A percentile compares a stretch with the other conserved stretches of the same genome.
These are phyloP conservation scores for Crithidia thermophila DNA, from an alignment of 208 protist genomes.

Conservation along the genomic window DNA sequence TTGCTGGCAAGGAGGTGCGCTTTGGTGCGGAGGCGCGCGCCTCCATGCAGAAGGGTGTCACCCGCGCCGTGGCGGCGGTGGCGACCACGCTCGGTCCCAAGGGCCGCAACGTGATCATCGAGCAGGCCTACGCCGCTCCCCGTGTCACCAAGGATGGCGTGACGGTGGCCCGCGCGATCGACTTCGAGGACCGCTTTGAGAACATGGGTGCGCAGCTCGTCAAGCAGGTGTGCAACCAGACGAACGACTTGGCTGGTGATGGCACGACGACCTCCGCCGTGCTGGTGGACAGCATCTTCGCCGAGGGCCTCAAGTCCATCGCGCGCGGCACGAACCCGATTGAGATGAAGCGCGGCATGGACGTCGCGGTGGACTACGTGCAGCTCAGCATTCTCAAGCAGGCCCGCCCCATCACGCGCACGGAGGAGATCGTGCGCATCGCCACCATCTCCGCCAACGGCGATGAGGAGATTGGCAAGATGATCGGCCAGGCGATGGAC, in stretches of 20 bases:
- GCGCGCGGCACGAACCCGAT: constrained; percentile 99
- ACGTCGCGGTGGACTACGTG: constrained; percentile 94
- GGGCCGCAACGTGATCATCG: constrained; percentile 99
- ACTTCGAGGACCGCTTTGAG: constrained; percentile 97
- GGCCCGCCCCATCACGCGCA: constrained; percentile 94
- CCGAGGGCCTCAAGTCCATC: constrained; percentile 97
- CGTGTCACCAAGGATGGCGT: constrained; percentile 99
- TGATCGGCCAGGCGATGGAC: constrained; percentile 99
- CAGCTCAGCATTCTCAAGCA: constrained; percentile 88
- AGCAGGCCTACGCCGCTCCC: constrained; percentile 97
- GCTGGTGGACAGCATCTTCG: constrained; percentile 98
- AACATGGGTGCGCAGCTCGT: constrained; percentile 99
- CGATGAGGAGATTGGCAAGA: constrained; percentile 97
- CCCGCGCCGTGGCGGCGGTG: constrained; percentile 96
- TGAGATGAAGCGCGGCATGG: constrained; percentile 99
- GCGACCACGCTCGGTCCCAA: constrained; percentile 98
- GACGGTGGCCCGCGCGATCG: constrained; percentile 99
- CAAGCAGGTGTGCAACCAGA: constrained; percentile 96
- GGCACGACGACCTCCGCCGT: constrained; percentile 99
- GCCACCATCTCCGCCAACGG: constrained; percentile 99
- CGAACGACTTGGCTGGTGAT: constrained; percentile 98
- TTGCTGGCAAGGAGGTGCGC: constrained; percentile 94
- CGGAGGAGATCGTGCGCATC: constrained; percentile 97
- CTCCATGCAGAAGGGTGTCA: constrained; percentile 95
- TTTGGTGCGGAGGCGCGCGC: constrained; percentile 94